Evolutionary conservation across 2,329 filamentous ascomycete species (phyloP).

Genomic region (Colletotrichum sansevieriae): DNA sequence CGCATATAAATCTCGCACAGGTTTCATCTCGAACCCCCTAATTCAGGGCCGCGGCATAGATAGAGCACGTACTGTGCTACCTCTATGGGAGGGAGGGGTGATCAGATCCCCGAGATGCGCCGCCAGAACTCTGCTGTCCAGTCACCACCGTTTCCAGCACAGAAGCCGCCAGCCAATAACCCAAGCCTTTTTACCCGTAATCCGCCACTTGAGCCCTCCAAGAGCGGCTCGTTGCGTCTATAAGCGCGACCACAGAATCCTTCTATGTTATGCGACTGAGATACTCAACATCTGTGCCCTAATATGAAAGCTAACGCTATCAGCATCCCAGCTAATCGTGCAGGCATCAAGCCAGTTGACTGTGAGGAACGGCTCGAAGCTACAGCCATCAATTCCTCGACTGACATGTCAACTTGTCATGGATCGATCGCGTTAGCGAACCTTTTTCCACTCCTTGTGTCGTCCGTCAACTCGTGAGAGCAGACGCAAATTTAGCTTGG

Average conservation of each 20-base stretch:
- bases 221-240: not conserved
- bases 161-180: no score
- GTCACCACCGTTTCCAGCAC: not conserved
- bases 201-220: not conserved
- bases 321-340: not conserved
- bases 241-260: not conserved
- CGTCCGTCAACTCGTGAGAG: no score
- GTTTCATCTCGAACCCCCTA: conserved; percentile 15
- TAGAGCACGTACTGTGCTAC: not conserved
- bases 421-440: conserved; percentile 8
- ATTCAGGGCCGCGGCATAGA: not conserved
- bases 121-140: conserved; percentile 10
- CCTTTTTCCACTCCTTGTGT: not conserved
- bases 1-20: not conserved
- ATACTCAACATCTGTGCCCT: conserved; percentile 1
- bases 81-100: not conserved
- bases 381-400: not conserved
- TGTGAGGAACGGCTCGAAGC: not conserved
- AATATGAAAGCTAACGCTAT: not conserved
- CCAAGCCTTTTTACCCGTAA: no score
- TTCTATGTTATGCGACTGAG: not conserved
- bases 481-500: not conserved
- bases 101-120: conserved; percentile 19
- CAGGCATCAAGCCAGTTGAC: not conserved
- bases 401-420: conserved; percentile 12